These are phyloP conservation scores for Eruca vesicaria DNA, from an alignment of 441 rosid genomes.

Conservation along the genomic window DNA sequence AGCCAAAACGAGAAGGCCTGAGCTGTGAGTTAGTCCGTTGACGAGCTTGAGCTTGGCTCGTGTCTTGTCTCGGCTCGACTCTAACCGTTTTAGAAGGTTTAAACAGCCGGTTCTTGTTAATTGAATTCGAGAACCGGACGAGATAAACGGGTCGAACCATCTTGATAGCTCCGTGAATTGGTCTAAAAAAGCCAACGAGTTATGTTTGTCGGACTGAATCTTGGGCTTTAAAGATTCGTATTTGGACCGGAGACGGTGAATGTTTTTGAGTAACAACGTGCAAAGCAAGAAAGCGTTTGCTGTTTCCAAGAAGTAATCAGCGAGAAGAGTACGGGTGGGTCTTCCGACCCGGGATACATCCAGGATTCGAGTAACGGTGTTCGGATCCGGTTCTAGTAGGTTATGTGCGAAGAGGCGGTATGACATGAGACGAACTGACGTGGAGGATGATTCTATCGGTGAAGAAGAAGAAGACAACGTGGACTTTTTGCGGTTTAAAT, in stretches of 20 bases:
- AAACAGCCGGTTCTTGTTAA: conserved; percentile 42
- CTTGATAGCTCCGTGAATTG: conserved; percentile 34
- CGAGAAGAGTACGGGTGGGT: conserved; percentile 35
- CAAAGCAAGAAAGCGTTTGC: conserved; percentile 58
- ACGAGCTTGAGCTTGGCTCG: conserved; percentile 43
- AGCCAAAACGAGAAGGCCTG: conserved; percentile 56
- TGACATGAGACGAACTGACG: conserved; percentile 72
- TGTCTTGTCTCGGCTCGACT: conserved; percentile 50
- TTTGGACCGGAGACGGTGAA: conserved; percentile 46
- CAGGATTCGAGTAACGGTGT: conserved; percentile 42
- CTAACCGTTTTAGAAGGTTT: conserved; percentile 49
- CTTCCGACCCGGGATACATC: conserved; percentile 23
- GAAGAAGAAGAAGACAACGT: conserved; percentile 27
- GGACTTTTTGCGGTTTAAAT: conserved; percentile 28
- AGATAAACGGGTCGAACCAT: conserved; percentile 38
- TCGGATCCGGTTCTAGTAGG: conserved; percentile 67
- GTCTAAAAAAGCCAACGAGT: conserved; percentile 2
- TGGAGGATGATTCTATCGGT: conserved; percentile 42
- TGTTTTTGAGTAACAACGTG: conserved; percentile 46
- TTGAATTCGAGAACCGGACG: conserved; percentile 39
- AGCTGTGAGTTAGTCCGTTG: conserved; percentile 46
- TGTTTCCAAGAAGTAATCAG: conserved; percentile 56
- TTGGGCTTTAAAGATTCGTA: conserved; percentile 36
- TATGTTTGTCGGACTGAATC: conserved; percentile 18
- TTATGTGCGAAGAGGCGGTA: conserved; percentile 72